Conservation (phyloP, 345 rosid species). For the Ceriops zippeliana region DNA sequence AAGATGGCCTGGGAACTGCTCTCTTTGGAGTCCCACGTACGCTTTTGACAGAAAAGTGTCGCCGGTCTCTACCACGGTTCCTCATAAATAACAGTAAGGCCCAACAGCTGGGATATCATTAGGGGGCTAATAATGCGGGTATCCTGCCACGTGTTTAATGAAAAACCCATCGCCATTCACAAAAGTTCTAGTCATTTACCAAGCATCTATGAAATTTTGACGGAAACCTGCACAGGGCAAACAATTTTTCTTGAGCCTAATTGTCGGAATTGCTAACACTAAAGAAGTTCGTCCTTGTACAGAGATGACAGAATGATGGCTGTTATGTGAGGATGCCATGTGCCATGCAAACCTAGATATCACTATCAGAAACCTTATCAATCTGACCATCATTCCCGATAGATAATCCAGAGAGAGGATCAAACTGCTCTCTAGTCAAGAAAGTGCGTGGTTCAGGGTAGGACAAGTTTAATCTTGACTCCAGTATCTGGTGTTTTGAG, state of each 20-base stretch:
- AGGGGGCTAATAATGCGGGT: neutral
- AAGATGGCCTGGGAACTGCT: no score
- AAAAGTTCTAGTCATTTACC: constrained; percentile 1
- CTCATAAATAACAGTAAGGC: no score
- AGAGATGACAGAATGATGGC: constrained; percentile 13
- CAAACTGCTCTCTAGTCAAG: constrained; percentile 44
- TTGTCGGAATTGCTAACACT: constrained; percentile 25
- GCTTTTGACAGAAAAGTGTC: no score
- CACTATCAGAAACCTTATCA: constrained; percentile 50
- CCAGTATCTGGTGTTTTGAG: constrained; percentile 61
- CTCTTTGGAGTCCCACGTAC: no score
- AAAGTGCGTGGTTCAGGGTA: constrained; percentile 49
- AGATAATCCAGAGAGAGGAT: constrained; percentile 47
- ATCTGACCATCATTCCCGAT: constrained; percentile 40
- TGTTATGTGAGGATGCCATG: neutral
- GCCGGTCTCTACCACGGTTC: no score
- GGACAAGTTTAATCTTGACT: constrained; percentile 62
- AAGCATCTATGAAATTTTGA: constrained; percentile 9
- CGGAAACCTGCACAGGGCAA: constrained; percentile 12
- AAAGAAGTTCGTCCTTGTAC: constrained; percentile 22
- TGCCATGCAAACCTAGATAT: constrained; percentile 28
- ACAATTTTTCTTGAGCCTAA: constrained; percentile 22
- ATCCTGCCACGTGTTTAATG: neutral
- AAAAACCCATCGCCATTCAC: constrained; percentile 1
- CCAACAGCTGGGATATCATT: neutral